Evolutionary conservation across 495 filamentous ascomycete species (phyloP).

Genomic region (Penicillium diatomitis): DNA sequence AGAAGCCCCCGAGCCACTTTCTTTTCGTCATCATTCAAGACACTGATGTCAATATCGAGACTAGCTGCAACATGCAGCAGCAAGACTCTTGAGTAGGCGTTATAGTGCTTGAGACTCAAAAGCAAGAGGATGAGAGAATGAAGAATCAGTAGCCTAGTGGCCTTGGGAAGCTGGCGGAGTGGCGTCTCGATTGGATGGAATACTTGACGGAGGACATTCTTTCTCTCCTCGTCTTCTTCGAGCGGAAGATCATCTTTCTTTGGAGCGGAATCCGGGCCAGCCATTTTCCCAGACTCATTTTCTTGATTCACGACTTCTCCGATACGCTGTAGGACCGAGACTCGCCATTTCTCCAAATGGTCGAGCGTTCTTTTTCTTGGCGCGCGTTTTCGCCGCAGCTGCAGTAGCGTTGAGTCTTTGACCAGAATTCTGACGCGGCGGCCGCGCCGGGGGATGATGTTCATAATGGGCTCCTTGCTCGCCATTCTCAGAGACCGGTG

Average conservation of each 20-base stretch:
- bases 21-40: conserved; percentile 62
- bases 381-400: conserved; percentile 7
- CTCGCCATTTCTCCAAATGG: conserved; percentile 58
- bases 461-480: conserved; percentile 6
- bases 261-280: background rate
- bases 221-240: conserved; percentile 17
- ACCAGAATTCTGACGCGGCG: background rate
- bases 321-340: conserved; percentile 50
- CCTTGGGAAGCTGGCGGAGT: conserved; percentile 30
- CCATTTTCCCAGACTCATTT: conserved; percentile 25
- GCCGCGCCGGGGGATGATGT: no score
- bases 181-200: conserved; percentile 39
- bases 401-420: background rate
- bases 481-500: background rate
- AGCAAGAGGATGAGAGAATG: conserved; percentile 62
- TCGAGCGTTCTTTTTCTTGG: conserved; percentile 33
- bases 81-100: conserved; percentile 63
- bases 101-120: conserved; percentile 75
- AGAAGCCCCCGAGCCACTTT: conserved; percentile 67
- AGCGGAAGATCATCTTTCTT: conserved; percentile 15
- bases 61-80: conserved; percentile 62
- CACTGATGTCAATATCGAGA: conserved; percentile 51
- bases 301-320: conserved; percentile 57
- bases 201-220: conserved; percentile 28
- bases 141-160: conserved; percentile 39